Base-by-base conservation (phyloP, 352 stramenopile genomes). In the Globisporangium middletonii region DNA sequence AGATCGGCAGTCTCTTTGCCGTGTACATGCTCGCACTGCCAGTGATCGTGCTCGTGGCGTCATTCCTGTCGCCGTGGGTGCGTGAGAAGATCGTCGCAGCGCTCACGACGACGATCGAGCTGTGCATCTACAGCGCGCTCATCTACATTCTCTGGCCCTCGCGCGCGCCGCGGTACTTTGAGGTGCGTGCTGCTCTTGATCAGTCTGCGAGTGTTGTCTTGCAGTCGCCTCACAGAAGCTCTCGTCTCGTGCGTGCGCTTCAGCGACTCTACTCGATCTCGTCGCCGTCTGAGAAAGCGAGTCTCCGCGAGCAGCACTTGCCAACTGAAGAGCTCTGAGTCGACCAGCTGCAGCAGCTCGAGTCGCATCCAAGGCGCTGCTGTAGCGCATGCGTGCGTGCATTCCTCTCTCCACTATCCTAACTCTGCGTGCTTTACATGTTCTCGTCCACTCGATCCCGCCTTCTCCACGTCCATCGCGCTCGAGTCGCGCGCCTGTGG, bases 41-140 rank as follows among this genome's bases (percentile, higher is more conserved):
- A 5, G 68, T 88, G 41, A 86, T 86, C 47, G 82, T 90, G 42
- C 57, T 88, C 2, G 59, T 89, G 28, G 79, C 82, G 8, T 88
- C 79, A 13, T 77, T 92, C 50, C 61, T 92, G 54, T 90, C 79
- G 30, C 78, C 82, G 13, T 92, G 79, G 78, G 82, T 92, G 18
- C 79, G 78, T 4, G 79, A 90, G 62, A 89, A 89, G 58, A 84
- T 80, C 13, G 82, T 92, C 33, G 75, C 70, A 2, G 68, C 66
- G 19, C 73, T 89, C 26, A 77, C 78, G 12, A 71, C 74, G 1
- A 69, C 62, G 9, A 64, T 87, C 27, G 76, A 92, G 37, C 56
- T 79, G 44, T 58, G 58, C 27, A 68, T 89, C 58, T 89, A 86
- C 64, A 61, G 64, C n/a, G 63, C 73, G 2, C 74, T 92, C 53